These are phyloP conservation scores for Epithele typhae DNA, from an alignment of 768 basidiomycete genomes.

Conservation along the genomic window DNA sequence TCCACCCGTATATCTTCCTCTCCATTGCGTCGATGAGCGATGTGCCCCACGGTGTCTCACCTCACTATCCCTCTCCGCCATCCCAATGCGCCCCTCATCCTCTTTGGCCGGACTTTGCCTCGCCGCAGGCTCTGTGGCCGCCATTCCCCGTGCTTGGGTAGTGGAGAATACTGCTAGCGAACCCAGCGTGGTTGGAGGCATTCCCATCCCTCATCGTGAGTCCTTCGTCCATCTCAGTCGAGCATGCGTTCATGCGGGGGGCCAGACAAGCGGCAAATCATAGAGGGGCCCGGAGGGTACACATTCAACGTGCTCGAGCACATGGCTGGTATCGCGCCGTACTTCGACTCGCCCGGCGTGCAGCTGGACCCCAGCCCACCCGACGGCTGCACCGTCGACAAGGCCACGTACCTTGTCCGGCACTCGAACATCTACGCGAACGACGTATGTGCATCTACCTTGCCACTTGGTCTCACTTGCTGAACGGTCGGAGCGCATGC, in stretches of 20 bases:
- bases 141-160: not conserved
- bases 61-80: too few relatives aligned
- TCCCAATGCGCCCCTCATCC: too few relatives aligned
- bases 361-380: constrained; percentile 12
- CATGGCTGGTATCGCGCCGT: constrained; percentile 15
- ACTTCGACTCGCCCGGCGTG: constrained; percentile 18
- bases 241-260: too few relatives aligned
- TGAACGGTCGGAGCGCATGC: not conserved
- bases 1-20: too few relatives aligned
- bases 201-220: constrained; percentile 8
- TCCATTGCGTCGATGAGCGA: too few relatives aligned
- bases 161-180: not conserved
- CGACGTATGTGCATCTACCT: constrained; percentile 3
- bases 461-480: not conserved
- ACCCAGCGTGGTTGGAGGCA: not conserved
- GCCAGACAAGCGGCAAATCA: constrained; percentile 12
- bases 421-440: constrained; percentile 21
- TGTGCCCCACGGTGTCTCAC: too few relatives aligned
- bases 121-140: too few relatives aligned
- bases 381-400: constrained; percentile 9
- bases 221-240: not conserved
- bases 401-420: constrained; percentile 15
- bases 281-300: constrained; percentile 8
- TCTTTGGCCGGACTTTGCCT: too few relatives aligned
- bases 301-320: constrained; percentile 11